Evolutionary conservation across 2,329 filamentous ascomycete species (phyloP), one percentile per base, ranked within the genome.

Genomic region (Aspergillus sp.): DNA sequence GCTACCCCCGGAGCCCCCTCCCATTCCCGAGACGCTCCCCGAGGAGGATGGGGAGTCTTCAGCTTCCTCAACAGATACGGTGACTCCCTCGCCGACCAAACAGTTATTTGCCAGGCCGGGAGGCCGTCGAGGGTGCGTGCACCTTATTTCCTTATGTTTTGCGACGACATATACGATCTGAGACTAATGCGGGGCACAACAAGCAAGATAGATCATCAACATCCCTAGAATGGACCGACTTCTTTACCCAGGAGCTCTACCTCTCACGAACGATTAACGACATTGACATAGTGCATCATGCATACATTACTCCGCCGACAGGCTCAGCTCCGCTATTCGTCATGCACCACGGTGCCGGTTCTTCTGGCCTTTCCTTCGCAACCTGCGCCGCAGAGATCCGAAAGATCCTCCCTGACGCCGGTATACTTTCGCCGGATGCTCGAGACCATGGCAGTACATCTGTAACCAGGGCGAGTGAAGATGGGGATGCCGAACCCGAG

Each of bases 311-410:
- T 18, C 91, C 92, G 1, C 93, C 93, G 1, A 69, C 72, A 2
- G 86, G 83, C 38, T 83, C 83, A 60, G 90, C 89, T 0, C 92
- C 93, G 0, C 80, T 99, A 5, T 93, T 99, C 74, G 89, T 98
- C 58, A 91, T 90, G 76, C 95, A 99, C 71, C 95, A 99, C 76
- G 95, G 95, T 39, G 95, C 91, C 41, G 95, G 95, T 15, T 96
- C 93, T 4, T 96, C 93, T 0, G 96, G 90, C 6, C 83, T 98
- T 57, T 96, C 92, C 2, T 99, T 98, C 75, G 93, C 93, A 5
- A 81, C 91, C 4, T 86, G 96, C 59, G 86, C 88, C 2, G 82
- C 85, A 44, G 89, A 96, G 71, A 86, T 98, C 60, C 84, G 88
- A 53, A 90, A 89, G 71, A 81, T 85, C 6, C 80, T 96, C 42